Evolutionary conservation across 176 grass and related monocot genomes (phyloP), one percentile per base, ranked within the genome.

Genomic region (Saccharum spontaneum): DNA sequence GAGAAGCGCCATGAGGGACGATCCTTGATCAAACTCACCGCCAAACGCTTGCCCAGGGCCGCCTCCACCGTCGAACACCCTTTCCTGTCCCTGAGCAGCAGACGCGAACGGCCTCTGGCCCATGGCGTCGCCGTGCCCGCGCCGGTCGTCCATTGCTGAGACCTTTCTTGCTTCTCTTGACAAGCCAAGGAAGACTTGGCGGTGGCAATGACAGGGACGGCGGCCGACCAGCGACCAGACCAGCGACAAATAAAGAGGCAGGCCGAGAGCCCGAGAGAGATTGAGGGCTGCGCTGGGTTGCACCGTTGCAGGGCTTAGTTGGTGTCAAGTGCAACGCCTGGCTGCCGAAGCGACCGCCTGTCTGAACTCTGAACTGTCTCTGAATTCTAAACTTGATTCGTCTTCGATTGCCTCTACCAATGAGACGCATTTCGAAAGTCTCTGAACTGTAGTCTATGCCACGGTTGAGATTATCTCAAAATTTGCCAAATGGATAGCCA

Each of bases 31-130:
- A 16, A 84, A 87, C 6, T 80, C 85, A 9, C 50, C 38, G 17
- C 76, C 89, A 60, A 65, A 91, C 40, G 40, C 49, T 38, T 30
- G 30, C 6, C 37, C 77, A 12, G 34, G 10, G 14, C 69, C 59
- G 20, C 88, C 20, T 9, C 79, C 89, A 46, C 89, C 89, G 40
- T 91, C 81, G 62, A 87, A 84, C 69, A 76, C 89, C 85, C 81
- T 50, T 43, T 87, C 85, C 70, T 81, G 81, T 17, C 72, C 45
- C 72, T 75, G 72, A 33, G 72, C 72, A 18, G 63, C 63, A 5
- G 69, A 46, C 50, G 81, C 30, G 60, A 57, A 84, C 40, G 89
- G 70, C n/a, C 45, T 76, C 69, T 90, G 89, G 8, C 41, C 50
- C 85, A 84, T 55, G 76, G 1, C 50, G 49, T 80, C 89, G 70